These are phyloP conservation scores for Hura crepitans DNA, from an alignment of 441 rosid genomes.

Conservation along the genomic window DNA sequence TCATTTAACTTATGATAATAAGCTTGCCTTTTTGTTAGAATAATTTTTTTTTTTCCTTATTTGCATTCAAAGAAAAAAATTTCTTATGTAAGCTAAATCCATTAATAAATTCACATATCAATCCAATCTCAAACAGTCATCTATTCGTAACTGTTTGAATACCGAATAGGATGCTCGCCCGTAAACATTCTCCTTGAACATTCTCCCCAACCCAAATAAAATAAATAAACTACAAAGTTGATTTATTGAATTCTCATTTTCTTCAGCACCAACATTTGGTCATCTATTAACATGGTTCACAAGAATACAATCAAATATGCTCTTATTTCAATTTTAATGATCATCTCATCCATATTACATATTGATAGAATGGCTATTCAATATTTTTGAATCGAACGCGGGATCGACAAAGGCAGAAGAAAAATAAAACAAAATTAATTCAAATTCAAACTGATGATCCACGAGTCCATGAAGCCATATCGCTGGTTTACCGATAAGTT, in stretches of 20 bases:
- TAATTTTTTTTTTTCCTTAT: no score
- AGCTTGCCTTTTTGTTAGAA: no score
- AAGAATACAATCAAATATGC: background rate
- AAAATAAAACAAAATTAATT: conserved; percentile 21
- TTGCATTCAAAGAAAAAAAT: no score
- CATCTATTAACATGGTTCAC: background rate
- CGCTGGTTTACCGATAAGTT: conserved; percentile 25
- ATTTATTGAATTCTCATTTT: background rate
- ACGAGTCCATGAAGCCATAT: conserved; percentile 11
- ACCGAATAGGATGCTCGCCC: no score
- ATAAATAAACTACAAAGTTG: no score
- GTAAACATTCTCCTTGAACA: no score
- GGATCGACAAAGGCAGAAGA: conserved; percentile 10
- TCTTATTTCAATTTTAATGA: background rate
- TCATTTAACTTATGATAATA: no score
- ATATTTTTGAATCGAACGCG: conserved; percentile 20
- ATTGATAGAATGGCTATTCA: conserved; percentile 22
- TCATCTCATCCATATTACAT: conserved; percentile 31
- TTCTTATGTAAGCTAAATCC: no score
- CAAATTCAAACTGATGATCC: conserved; percentile 26
- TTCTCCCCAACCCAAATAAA: no score
- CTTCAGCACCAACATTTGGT: background rate
- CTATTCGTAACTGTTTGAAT: no score
- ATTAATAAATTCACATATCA: no score
- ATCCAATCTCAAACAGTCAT: no score